phyloP scores from a whole-genome alignment of 495 filamentous ascomycete genomes.

The Penicillium antarcticum region DNA sequence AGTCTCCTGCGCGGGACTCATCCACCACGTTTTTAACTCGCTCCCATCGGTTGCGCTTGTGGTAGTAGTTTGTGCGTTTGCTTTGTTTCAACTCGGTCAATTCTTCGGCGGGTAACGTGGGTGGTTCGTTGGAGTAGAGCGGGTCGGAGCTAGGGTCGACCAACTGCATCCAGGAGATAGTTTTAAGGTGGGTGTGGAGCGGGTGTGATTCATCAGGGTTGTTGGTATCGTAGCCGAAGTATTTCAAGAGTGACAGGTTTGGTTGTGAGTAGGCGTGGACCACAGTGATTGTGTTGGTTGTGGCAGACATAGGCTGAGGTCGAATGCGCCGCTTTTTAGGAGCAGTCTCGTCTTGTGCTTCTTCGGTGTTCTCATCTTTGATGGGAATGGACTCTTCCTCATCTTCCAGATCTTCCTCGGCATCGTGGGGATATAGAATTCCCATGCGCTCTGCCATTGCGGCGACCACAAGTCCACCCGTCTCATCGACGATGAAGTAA shows the following conservation, averaged over 20 bases:
- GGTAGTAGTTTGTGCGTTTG: slow-evolving; percentile 75
- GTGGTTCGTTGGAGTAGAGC: slow-evolving; percentile 60
- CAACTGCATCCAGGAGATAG: slow-evolving; percentile 86
- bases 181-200: slow-evolving; percentile 74
- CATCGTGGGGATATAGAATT: slow-evolving; percentile 60
- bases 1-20: slow-evolving; percentile 68
- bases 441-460: slow-evolving; percentile 92
- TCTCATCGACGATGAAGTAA: slow-evolving; percentile 90
- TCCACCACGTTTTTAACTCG: slow-evolving; percentile 64
- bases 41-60: slow-evolving; percentile 81
- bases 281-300: slow-evolving; percentile 80
- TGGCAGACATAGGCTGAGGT: slow-evolving; percentile 46
- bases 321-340: slow-evolving; percentile 22
- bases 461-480: slow-evolving; percentile 78
- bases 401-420: slow-evolving; percentile 27
- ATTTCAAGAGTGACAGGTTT: slow-evolving; percentile 79
- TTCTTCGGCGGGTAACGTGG: slow-evolving; percentile 46
- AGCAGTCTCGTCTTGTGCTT: slow-evolving; percentile 7
- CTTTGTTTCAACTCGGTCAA: slow-evolving; percentile 67
- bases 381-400: slow-evolving; percentile 2
- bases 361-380: slow-evolving; percentile 9
- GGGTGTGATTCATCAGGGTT: slow-evolving; percentile 70
- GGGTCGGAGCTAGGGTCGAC: slow-evolving; percentile 68
- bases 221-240: slow-evolving; percentile 76
- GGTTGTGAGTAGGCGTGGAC: slow-evolving; percentile 87